Base-by-base conservation (phyloP, 768 basidiomycete genomes). In the Amanita rubescens region DNA sequence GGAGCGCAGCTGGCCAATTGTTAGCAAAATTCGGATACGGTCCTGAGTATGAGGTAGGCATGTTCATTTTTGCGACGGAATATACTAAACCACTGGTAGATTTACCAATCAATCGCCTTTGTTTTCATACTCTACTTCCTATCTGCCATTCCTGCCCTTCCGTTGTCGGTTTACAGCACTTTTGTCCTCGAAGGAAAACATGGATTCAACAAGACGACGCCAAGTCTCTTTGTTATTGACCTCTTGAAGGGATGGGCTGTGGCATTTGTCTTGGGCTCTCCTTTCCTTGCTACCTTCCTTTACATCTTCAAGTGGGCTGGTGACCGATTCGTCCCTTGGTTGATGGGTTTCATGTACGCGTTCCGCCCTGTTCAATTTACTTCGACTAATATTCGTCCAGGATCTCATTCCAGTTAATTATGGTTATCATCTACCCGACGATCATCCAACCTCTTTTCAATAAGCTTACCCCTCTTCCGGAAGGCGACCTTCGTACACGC, bases 391-490 rank as follows among this genome's bases (percentile, higher is more conserved):
- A 3, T 50, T 22, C 17, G 9, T 52, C 46, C 57, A 93, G 94
- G 65, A 72, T 96, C 52, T 67, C 74, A 4, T 87, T 97, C 76
- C 92, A 94, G 65, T 67, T 97, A 37, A 70, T 80, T 63, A 87
- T 97, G 81, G 86, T 89, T 55, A 70, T 91, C 56, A 62, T 92
- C 51, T 90, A 89, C 70, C 90, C 90, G 2, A 87, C 81, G 35
- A 73, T 93, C 65, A 93, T 99, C 60, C 93, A 94, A 60, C 96
- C 96, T 0, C 71, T 98, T 53, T 98, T 98, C 80, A 98, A 99
- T 79, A 98, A 92, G 69, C 81, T 97, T 42, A 92, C 93, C 1
- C 90, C 92, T 2, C 79, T 99, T 5, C 73, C 80, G 0, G 73
- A 78, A 12, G 90, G 91, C 30, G 85, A 90, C 19, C 73, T 98